Evolutionary conservation across 2,329 filamentous ascomycete species (phyloP), one percentile per base, ranked within the genome.

Genomic region (Colletotrichum incanum): DNA sequence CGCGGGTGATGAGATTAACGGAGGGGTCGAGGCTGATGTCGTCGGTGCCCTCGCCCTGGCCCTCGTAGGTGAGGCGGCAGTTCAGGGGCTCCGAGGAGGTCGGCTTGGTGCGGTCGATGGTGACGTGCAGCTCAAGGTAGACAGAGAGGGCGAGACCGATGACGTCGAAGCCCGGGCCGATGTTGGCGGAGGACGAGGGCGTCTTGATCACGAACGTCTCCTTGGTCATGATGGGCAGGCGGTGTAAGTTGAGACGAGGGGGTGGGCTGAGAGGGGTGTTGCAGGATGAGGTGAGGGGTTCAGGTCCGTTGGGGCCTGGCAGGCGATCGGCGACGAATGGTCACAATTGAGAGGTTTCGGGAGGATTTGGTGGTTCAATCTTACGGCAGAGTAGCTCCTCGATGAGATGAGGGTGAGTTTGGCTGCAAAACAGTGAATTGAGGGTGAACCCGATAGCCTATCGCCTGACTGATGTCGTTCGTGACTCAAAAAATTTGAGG

Each of bases 131-230:
- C 85, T 98, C 95, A 75, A 99, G 93, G 85, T 96, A 97, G 82
- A 98, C 92, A 76, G 95, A 97, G 76, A 99, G 89, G 11, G 96
- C 96, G 74, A 99, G 92, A 76, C 96, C 94, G 81, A 98, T 98
- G 78, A 98, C 96, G 86, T 99, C 96, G 87, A 98, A 99, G 71
- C 96, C 96, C 60, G 96, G 96, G 76, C 94, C 96, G 80, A 98
- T 98, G 87, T 98, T 98, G 85, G 96, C 96, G 74, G 95, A 98
- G 73, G 96, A 98, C 86, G 94, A 97, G 75, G 96, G 96, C 74
- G 94, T 94, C 84, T 89, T 91, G 87, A 95, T 93, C 76, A 88
- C 85, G 83, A 93, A 92, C 66, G 89, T 90, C 79, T 91, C 88
- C 84, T 87, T 87, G 66, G 63, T 66, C 54, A 59, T 68, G 50